A percentile compares a stretch with the other conserved stretches of the same genome.
phyloP scores from a whole-genome alignment of 2,329 filamentous ascomycete species.

The Epichloe coenophiala region DNA sequence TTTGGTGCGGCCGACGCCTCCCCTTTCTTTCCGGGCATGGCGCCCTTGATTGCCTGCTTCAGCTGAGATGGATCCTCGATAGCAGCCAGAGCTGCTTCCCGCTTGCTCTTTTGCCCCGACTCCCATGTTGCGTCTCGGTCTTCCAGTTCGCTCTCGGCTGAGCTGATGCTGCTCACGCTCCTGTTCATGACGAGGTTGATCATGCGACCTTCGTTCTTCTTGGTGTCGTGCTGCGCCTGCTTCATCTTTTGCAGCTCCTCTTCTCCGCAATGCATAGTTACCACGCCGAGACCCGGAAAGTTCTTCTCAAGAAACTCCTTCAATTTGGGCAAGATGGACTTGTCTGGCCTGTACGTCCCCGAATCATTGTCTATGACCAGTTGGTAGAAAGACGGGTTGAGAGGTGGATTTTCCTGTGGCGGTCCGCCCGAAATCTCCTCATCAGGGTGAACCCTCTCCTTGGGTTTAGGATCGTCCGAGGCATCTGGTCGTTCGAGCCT shows the following conservation, averaged over 20 bases:
- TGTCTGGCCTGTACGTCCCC: constrained; percentile 83
- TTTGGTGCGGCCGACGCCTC: not conserved
- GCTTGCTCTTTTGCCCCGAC: constrained; percentile 31
- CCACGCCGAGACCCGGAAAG: constrained; percentile 63
- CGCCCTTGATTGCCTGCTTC: constrained; percentile 21
- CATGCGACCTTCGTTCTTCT: constrained; percentile 47
- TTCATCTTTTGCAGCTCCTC: constrained; percentile 64
- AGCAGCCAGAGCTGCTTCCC: constrained; percentile 36
- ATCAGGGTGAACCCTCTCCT: constrained; percentile 37
- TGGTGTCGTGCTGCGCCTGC: constrained; percentile 56
- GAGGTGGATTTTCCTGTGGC: constrained; percentile 28
- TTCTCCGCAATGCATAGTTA: constrained; percentile 66
- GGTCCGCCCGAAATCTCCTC: constrained; percentile 33
- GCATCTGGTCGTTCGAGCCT: constrained; percentile 40
- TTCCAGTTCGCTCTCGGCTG: constrained; percentile 38
- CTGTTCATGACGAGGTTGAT: constrained; percentile 44
- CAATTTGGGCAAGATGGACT: constrained; percentile 57
- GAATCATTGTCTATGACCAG: constrained; percentile 91
- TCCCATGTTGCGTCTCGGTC: constrained; percentile 28
- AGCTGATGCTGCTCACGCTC: constrained; percentile 39
- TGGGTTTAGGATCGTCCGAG: constrained; percentile 28
- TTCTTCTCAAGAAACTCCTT: constrained; percentile 57
- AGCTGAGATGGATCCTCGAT: constrained; percentile 35
- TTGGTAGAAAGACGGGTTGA: constrained; percentile 53
- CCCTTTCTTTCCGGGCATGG: constrained; percentile 14